A percentile compares a stretch with the other conserved stretches of the same genome.
Conservation (phyloP, 495 filamentous ascomycete species). For the Aspergillus egyptiacus region DNA sequence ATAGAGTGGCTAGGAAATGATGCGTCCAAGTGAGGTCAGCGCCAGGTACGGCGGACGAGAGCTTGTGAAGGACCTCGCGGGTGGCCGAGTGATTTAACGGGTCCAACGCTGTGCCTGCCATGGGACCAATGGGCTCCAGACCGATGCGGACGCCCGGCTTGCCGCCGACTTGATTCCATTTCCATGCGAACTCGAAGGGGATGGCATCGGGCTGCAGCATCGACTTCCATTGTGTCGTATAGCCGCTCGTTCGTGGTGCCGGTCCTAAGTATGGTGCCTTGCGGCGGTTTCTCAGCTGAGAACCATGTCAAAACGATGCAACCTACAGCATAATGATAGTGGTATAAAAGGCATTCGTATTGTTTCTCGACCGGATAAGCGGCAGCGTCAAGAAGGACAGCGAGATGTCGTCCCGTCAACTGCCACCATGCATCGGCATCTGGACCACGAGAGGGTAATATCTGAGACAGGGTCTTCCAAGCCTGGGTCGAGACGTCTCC, state of each 20-base stretch:
- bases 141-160: conserved; percentile 3
- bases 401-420: conserved; percentile 4
- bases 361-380: conserved; percentile 8
- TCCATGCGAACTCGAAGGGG: conserved; percentile 7
- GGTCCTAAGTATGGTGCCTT: conserved; percentile 8
- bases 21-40: conserved; percentile 4
- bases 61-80: conserved; percentile 2
- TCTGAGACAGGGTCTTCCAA: conserved; percentile 3
- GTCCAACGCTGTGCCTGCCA: conserved; percentile 5
- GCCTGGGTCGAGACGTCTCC: neutral
- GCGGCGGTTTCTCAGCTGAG: neutral
- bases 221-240: neutral
- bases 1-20: conserved; percentile 5
- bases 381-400: conserved; percentile 4
- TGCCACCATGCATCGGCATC: conserved; percentile 8
- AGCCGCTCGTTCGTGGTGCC: neutral
- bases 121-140: conserved; percentile 1
- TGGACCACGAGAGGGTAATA: conserved; percentile 1
- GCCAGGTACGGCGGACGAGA: neutral
- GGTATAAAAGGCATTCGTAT: conserved; percentile 6
- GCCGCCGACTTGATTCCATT: neutral
- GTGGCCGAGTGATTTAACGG: conserved; percentile 1
- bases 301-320: neutral
- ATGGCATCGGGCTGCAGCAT: conserved; percentile 4
- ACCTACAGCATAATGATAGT: conserved; percentile 9